phyloP scores from a whole-genome alignment of 2,329 filamentous ascomycete species.

The Sordariomycetes sp. region DNA sequence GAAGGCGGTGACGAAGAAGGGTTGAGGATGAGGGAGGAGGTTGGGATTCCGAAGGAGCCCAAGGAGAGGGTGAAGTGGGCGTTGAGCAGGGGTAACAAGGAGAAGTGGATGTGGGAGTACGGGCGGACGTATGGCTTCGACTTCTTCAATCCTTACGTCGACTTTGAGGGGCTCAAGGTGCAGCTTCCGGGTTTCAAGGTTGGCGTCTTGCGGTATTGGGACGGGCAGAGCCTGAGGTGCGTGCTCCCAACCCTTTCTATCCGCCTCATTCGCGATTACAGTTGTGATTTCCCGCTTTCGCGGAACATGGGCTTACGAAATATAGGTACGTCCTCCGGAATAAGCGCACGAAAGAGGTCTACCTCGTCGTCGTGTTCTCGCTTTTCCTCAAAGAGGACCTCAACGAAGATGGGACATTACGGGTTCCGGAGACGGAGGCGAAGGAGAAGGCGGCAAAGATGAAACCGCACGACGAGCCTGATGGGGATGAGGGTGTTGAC shows the following conservation, averaged over 20 bases:
- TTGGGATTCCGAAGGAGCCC: slow-evolving; percentile 39
- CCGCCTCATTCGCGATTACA: background rate
- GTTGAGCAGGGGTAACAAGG: slow-evolving; percentile 34
- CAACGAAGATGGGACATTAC: slow-evolving; percentile 43
- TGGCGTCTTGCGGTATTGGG: slow-evolving; percentile 69
- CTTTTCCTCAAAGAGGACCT: slow-evolving; percentile 60
- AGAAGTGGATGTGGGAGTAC: slow-evolving; percentile 43
- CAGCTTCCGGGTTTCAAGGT: slow-evolving; percentile 63
- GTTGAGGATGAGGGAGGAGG: slow-evolving; percentile 27
- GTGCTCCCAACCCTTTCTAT: background rate
- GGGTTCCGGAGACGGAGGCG: slow-evolving; percentile 5
- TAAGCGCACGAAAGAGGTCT: slow-evolving; percentile 58
- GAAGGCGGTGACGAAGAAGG: slow-evolving; percentile 56
- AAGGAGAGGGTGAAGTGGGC: slow-evolving; percentile 51
- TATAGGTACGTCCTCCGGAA: slow-evolving; percentile 68
- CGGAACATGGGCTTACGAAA: background rate
- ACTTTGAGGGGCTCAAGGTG: slow-evolving; percentile 66
- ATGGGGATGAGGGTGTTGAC: slow-evolving; percentile 14
- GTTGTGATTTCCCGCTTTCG: background rate
- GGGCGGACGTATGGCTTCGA: slow-evolving; percentile 41
- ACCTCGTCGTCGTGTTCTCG: slow-evolving; percentile 74
- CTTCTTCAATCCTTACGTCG: slow-evolving; percentile 88
- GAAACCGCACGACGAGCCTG: slow-evolving; percentile 1
- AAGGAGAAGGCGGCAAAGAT: slow-evolving; percentile 12
- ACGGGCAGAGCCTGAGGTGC: slow-evolving; percentile 64